phyloP scores from a whole-genome alignment of 306 rosid genomes.

The Prunus mume region DNA sequence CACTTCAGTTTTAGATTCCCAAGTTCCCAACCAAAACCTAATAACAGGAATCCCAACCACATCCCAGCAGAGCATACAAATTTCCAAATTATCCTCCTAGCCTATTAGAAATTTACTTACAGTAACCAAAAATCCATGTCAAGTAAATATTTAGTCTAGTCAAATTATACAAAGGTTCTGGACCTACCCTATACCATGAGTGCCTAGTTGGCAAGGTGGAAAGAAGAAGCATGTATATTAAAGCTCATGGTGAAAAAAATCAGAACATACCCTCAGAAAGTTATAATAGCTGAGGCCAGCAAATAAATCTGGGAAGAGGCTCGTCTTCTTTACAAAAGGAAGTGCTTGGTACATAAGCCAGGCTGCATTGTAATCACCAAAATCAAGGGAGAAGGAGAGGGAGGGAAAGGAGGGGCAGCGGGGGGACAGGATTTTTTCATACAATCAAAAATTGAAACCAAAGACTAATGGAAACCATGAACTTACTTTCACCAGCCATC shows the following conservation, averaged over 20 bases:
- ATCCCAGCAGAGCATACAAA: not conserved
- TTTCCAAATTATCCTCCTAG: not conserved
- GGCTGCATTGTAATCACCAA: constrained; percentile 48
- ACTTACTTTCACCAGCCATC: constrained; percentile 89
- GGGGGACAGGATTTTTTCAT: constrained; percentile 3
- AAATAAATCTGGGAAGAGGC: constrained; percentile 54
- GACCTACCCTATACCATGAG: not conserved
- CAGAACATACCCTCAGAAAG: constrained; percentile 61
- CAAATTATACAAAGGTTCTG: not conserved
- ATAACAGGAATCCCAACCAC: not conserved
- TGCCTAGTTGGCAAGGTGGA: not conserved
- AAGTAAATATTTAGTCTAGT: not conserved
- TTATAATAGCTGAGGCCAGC: constrained; percentile 56
- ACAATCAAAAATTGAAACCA: constrained; percentile 12
- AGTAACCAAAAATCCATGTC: not conserved
- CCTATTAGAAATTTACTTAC: not conserved
- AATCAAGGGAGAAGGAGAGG: constrained; percentile 8
- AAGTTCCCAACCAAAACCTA: not conserved
- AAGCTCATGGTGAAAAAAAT: not conserved
- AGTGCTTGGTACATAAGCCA: constrained; percentile 83
- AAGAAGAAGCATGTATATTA: not conserved
- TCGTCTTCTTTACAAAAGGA: constrained; percentile 61
- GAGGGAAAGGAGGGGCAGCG: not conserved
- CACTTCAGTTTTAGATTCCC: not conserved
- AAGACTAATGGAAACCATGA: constrained; percentile 19